Evolutionary conservation across 306 rosid genomes (phyloP).

Genomic region (Prosopis cineraria): DNA sequence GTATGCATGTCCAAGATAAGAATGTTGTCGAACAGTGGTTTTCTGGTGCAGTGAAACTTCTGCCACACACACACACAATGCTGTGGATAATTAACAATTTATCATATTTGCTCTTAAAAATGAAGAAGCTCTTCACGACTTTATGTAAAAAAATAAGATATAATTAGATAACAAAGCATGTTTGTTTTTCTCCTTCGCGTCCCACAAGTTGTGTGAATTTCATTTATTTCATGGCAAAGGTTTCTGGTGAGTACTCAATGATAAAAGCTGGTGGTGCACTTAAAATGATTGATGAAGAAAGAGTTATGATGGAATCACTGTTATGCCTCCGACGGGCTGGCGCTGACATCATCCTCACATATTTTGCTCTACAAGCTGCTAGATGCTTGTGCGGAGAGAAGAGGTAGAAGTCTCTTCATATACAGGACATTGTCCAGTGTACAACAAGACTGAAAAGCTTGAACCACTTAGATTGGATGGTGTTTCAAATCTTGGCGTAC

Average conservation of each 20-base stretch:
- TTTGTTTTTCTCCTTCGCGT: background rate
- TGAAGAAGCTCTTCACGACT: background rate
- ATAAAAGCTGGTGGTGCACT: slow-evolving; percentile 88
- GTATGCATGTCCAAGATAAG: no score
- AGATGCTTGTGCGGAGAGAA: slow-evolving; percentile 77
- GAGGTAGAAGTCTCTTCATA: slow-evolving; percentile 47
- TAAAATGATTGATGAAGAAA: slow-evolving; percentile 90
- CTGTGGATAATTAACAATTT: background rate
- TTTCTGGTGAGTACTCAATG: slow-evolving; percentile 98
- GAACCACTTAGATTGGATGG: slow-evolving; percentile 17
- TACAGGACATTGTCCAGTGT: slow-evolving; percentile 12
- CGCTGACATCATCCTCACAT: slow-evolving; percentile 87
- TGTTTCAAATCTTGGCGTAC: background rate
- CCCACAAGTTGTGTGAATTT: background rate
- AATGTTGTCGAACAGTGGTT: no score
- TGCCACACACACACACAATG: background rate
- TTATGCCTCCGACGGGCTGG: slow-evolving; percentile 95
- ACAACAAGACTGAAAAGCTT: background rate
- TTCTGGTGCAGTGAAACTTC: background rate
- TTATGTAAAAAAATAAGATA: slow-evolving; percentile 7
- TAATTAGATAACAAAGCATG: background rate
- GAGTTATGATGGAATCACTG: slow-evolving; percentile 92
- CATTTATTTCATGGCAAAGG: slow-evolving; percentile 47
- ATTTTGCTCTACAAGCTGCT: slow-evolving; percentile 93
- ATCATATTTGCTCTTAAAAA: background rate